Evolutionary conservation across 1,284 basidiomycete species (phyloP), one percentile per base, ranked within the genome.

Genomic region (Puccinia triticina): DNA sequence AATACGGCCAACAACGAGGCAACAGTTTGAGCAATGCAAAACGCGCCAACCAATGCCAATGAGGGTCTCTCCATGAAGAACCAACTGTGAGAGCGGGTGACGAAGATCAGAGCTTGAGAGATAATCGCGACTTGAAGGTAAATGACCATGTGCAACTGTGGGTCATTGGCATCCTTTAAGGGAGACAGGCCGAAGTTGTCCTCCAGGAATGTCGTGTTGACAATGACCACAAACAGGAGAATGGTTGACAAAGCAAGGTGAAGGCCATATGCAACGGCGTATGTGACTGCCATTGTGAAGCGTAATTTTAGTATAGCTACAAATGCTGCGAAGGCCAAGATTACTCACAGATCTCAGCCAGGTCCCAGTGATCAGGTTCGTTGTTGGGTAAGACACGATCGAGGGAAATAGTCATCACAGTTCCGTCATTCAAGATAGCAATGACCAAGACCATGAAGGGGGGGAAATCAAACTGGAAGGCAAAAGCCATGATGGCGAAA

Each of bases 381-480:
- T 90, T 93, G 76, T 93, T 95, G 69, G 96, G 96, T 86, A 98
- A 89, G 84, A 98, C 96, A 88, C 96, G 94, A 88, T 98, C 96
- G 83, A 98, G 93, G 46, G 95, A 97, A 84, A 98, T 91, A 21
- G 96, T 98, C 95, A 98, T 98, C 90, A 98, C 96, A 34, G 82
- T 77, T 34, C 82, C 82, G 37, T 77, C 72, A 57, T 83, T 74
- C 32, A 75, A 48, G 40, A 77, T 90, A 83, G 96, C 95, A 85
- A 98, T 96, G 88, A 98, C 94, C 88, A 98, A 92, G 48, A 83
- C 80, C 82, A 83, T 83, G 74, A 83, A 83, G 14, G 82, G 82
- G 7, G 82, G 82, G 78, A 83, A 83, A 34, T 83, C 82, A 23
- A 82, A 83, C 74, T 83, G 55, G 61, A 73, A 83, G 37, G 73